Base-by-base conservation (phyloP, 2,329 filamentous ascomycete species). In the Apiospora malaysiana region DNA sequence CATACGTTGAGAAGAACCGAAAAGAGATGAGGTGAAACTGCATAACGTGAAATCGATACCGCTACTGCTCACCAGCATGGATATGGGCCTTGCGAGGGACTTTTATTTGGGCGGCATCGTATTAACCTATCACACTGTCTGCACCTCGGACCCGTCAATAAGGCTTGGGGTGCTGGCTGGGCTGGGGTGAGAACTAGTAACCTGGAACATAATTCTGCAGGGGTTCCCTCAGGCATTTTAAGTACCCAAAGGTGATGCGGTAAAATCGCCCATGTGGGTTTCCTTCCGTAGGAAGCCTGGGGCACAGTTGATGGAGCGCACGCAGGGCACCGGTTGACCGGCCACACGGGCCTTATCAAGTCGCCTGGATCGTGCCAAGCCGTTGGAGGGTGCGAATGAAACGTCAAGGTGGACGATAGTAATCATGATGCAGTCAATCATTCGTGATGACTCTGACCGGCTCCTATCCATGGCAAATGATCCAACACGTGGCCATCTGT, bases 271-370 rank as follows among this genome's bases (percentile, higher is more conserved):
- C 32, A 63, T 40, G 56, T 63, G 56, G 56, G 56, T 63, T 63
- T 63, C 32, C 56, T 23, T 63, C 18, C n/a, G n/a, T n/a, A n/a
- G n/a, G n/a, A n/a, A n/a, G n/a, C 14, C 32, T 40, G 56, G 56
- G 27, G 32, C 56, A 63, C 18, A 63, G 37, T 40, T 9, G 3
- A 40, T 32, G 32, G 56, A 21, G 56, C 21, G 56, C 27, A 40
- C 32, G 32, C 32, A 21, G 56, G 5, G 56, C 27, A 40, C 21
- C 16, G 49, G 21, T 68, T 68, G 66, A 68, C 66, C 66, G 66
- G 66, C 66, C 66, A 68, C 66, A 68, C 66, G 66, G 66, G 66
- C 66, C 66, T 68, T 27, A 68, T 68, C 43, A 32, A 14, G 66
- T 68, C 66, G 56, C 32, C 56, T 63, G 32, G 56, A 63, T 63